Percentiles rank a stretch among this genome's conserved stretches.
Conservation (phyloP, 345 rosid species). For the Raphanus sativus region DNA sequence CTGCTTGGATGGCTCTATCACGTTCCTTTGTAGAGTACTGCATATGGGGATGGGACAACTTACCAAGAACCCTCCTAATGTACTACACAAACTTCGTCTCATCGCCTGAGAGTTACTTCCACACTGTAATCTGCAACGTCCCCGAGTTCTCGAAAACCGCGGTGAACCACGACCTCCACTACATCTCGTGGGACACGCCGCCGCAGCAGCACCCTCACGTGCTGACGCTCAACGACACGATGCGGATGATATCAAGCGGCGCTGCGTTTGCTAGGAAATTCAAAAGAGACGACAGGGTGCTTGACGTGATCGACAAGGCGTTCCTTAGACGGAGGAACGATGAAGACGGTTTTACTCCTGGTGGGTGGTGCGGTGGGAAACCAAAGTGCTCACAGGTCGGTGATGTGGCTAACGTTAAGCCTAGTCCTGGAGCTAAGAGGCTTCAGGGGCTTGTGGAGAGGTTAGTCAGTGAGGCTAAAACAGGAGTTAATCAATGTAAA, state of each 20-base stretch:
- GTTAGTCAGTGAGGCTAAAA: conserved; percentile 48
- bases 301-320: conserved; percentile 69
- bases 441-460: conserved; percentile 56
- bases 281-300: conserved; percentile 48
- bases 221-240: conserved; percentile 60
- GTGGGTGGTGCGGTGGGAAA: conserved; percentile 87
- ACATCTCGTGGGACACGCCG: conserved; percentile 90
- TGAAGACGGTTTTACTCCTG: conserved; percentile 70
- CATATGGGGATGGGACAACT: conserved; percentile 98
- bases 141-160: conserved; percentile 71
- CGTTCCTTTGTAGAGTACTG: conserved; percentile 78
- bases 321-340: conserved; percentile 55
- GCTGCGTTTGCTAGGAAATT: conserved; percentile 93
- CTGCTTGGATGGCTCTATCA: conserved; percentile 96
- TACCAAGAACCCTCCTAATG: conserved; percentile 88
- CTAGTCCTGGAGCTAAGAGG: conserved; percentile 75
- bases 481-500: conserved; percentile 55
- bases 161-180: conserved; percentile 91
- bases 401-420: conserved; percentile 55
- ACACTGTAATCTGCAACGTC: conserved; percentile 91
- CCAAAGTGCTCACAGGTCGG: conserved; percentile 73
- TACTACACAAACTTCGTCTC: conserved; percentile 92
- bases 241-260: conserved; percentile 64
- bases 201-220: conserved; percentile 90
- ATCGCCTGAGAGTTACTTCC: conserved; percentile 97